phyloP scores from a whole-genome alignment of 345 rosid species.

The Brassica carinata region DNA sequence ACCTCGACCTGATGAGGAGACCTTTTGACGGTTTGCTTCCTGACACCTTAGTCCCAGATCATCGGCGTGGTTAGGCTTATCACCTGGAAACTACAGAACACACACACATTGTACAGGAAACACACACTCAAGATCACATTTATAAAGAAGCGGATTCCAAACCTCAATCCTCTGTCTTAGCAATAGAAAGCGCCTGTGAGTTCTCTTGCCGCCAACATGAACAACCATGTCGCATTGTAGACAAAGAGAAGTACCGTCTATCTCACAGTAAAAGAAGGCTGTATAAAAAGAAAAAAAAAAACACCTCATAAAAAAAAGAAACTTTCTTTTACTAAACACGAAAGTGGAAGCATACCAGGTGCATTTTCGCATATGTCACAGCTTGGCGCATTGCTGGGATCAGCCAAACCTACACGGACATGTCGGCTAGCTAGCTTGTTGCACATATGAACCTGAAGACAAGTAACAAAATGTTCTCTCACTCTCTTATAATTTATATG shows the following conservation, averaged over 20 bases:
- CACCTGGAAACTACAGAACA: conserved; percentile 69
- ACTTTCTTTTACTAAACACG: background rate
- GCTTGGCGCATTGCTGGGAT: conserved; percentile 64
- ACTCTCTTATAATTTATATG: background rate
- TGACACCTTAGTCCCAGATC: conserved; percentile 43
- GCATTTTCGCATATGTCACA: conserved; percentile 88
- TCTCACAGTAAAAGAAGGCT: conserved; percentile 92
- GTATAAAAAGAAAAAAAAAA: background rate
- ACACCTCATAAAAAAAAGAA: background rate
- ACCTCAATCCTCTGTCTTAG: conserved; percentile 84
- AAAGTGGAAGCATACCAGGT: conserved; percentile 51
- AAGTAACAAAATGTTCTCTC: background rate
- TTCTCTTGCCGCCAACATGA: conserved; percentile 84
- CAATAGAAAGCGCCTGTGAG: conserved; percentile 65
- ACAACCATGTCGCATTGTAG: conserved; percentile 84
- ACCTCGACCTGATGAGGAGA: conserved; percentile 31
- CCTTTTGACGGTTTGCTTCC: conserved; percentile 39
- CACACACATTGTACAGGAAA: background rate
- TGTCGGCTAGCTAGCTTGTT: conserved; percentile 87
- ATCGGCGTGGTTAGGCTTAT: conserved; percentile 48
- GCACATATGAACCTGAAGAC: conserved; percentile 72
- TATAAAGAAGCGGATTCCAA: background rate
- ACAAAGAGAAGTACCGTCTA: conserved; percentile 83
- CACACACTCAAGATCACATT: background rate
- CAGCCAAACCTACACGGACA: conserved; percentile 72